Evolutionary conservation across 1,284 basidiomycete species (phyloP).

Genomic region (Uromyces viciae-fabae): DNA sequence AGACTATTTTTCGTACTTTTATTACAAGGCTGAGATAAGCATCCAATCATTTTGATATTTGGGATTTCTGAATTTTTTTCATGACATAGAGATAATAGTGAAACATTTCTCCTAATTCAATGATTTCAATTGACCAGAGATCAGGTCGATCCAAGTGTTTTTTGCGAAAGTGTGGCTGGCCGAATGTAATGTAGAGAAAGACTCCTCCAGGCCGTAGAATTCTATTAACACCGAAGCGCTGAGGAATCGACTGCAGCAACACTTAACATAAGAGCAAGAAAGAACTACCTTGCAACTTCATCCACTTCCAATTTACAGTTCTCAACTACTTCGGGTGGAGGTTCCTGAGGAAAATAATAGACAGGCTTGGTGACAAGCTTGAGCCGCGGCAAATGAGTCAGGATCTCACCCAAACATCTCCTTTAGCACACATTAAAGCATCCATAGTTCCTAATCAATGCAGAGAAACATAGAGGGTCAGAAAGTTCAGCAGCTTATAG

Average conservation of each 20-base stretch:
- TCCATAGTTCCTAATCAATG: constrained; percentile 72
- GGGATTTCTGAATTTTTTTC: background rate
- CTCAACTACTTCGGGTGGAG: constrained; percentile 68
- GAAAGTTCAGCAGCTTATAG: background rate
- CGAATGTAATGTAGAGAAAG: constrained; percentile 66
- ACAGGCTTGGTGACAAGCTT: no score
- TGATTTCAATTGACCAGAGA: constrained; percentile 39
- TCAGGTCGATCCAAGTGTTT: constrained; percentile 60
- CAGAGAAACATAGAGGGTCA: background rate
- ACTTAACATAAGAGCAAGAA: background rate
- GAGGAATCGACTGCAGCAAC: constrained; percentile 36
- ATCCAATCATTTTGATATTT: no score
- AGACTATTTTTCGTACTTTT: no score
- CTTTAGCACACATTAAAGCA: constrained; percentile 82
- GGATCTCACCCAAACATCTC: constrained; percentile 74
- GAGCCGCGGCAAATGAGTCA: no score
- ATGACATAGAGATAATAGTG: constrained; percentile 41
- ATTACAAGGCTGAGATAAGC: no score
- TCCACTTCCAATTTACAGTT: constrained; percentile 76
- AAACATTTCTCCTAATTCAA: constrained; percentile 32
- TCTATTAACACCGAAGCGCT: constrained; percentile 44
- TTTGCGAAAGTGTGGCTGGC: constrained; percentile 82
- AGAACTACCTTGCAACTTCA: constrained; percentile 68
- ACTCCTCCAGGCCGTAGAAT: constrained; percentile 47
- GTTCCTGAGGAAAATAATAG: no score